Conservation (phyloP, 257 asterid genomes). For the Haberlea rhodopensis region DNA sequence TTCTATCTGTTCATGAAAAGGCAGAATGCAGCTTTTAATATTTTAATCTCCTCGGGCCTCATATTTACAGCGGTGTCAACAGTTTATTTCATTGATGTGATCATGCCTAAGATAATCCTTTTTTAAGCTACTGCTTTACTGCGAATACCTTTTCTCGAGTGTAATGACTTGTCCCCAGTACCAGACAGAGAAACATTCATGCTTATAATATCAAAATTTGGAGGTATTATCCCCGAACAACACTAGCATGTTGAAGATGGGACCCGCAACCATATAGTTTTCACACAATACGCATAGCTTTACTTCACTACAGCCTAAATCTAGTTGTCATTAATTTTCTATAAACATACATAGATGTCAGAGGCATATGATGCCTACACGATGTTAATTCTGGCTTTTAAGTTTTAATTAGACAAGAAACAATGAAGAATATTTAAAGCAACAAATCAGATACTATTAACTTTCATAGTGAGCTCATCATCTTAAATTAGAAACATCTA, state of each 20-base stretch:
- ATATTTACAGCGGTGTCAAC: neutral
- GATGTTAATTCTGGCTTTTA: too few relatives aligned
- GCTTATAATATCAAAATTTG: neutral
- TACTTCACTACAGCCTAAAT: neutral
- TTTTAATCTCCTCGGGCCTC: neutral
- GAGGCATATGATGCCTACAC: too few relatives aligned
- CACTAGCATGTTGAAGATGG: neutral
- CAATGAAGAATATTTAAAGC: too few relatives aligned
- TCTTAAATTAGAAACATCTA: constrained; percentile 1
- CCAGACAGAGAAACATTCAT: neutral
- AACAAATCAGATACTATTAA: neutral
- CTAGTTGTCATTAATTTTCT: too few relatives aligned
- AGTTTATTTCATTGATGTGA: neutral
- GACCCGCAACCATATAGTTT: neutral
- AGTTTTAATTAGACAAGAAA: too few relatives aligned
- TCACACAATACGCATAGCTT: neutral
- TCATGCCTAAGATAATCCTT: neutral
- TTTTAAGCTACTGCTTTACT: neutral
- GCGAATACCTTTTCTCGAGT: neutral
- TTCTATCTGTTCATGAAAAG: too few relatives aligned
- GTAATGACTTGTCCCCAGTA: neutral
- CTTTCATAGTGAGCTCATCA: neutral
- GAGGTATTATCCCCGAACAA: neutral
- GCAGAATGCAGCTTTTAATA: neutral
- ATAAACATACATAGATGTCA: too few relatives aligned